Conservation (phyloP, 2,329 filamentous ascomycete species). For the Aspergillus brunneoviolaceus region DNA sequence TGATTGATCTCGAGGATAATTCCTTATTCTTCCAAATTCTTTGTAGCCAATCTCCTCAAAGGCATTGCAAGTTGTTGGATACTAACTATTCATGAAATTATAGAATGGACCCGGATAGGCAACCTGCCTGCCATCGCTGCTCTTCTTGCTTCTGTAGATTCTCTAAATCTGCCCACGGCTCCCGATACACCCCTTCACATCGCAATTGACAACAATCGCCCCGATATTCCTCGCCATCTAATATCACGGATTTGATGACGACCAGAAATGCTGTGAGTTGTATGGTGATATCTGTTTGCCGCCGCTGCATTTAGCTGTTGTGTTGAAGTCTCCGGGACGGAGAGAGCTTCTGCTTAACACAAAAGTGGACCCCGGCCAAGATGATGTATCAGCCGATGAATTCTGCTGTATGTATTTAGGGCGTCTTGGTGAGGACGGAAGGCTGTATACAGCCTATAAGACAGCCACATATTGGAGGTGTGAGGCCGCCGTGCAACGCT, state of each 20-base stretch:
- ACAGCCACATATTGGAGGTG: neutral
- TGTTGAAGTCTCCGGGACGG: neutral
- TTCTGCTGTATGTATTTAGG: neutral
- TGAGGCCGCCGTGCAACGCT: neutral
- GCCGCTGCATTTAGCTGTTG: neutral
- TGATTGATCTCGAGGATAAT: no score
- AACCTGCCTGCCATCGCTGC: neutral
- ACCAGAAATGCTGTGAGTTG: neutral
- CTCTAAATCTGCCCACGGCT: neutral
- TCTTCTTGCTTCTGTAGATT: neutral
- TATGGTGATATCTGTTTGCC: neutral
- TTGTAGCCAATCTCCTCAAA: no score
- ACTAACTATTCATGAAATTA: neutral
- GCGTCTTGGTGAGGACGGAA: neutral
- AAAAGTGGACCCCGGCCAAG: neutral
- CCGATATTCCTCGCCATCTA: neutral
- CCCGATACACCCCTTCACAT: neutral
- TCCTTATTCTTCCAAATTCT: no score
- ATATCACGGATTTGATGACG: neutral
- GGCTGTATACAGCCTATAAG: neutral
- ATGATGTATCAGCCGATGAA: neutral
- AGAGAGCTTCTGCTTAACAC: neutral
- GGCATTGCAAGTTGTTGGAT: no score
- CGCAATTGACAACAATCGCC: neutral
- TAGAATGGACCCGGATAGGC: neutral